Conservation (phyloP, 306 rosid species). For the Oemleria cerasiformis region DNA sequence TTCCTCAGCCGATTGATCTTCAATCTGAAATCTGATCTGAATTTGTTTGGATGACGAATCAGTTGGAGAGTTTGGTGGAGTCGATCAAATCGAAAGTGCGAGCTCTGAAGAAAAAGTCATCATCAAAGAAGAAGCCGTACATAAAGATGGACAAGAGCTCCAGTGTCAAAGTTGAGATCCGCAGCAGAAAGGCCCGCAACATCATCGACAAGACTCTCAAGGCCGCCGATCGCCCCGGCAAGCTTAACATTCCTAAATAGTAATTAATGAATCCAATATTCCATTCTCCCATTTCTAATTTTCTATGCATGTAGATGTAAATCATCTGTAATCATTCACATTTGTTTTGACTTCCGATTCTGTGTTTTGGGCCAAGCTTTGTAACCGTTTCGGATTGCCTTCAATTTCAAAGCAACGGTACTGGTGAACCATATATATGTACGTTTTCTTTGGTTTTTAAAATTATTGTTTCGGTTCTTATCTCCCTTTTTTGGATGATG, state of each 20-base stretch:
- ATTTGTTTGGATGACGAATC: constrained; percentile 39
- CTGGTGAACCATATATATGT: neutral
- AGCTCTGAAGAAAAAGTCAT: constrained; percentile 49
- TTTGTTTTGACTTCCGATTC: constrained; percentile 17
- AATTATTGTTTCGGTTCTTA: neutral
- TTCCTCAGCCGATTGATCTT: neutral
- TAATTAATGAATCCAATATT: constrained; percentile 7
- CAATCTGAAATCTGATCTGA: no score
- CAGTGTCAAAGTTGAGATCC: constrained; percentile 88
- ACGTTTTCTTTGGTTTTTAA: neutral
- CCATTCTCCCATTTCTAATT: neutral
- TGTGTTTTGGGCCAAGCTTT: no score
- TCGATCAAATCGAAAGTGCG: constrained; percentile 78
- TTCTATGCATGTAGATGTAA: neutral
- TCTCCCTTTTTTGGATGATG: neutral
- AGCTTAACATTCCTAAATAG: constrained; percentile 15
- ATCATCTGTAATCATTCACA: neutral
- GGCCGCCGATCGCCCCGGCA: constrained; percentile 64
- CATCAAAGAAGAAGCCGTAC: constrained; percentile 58
- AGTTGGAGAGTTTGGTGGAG: constrained; percentile 62
- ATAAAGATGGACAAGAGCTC: constrained; percentile 90
- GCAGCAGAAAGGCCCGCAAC: constrained; percentile 79
- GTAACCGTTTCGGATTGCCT: constrained; percentile 24
- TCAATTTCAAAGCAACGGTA: neutral
- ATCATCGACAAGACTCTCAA: constrained; percentile 83